Percentiles rank a stretch among this genome's conserved stretches.
These are phyloP conservation scores for Naganishia onofrii DNA, from an alignment of 768 basidiomycete species.

Conservation along the genomic window DNA sequence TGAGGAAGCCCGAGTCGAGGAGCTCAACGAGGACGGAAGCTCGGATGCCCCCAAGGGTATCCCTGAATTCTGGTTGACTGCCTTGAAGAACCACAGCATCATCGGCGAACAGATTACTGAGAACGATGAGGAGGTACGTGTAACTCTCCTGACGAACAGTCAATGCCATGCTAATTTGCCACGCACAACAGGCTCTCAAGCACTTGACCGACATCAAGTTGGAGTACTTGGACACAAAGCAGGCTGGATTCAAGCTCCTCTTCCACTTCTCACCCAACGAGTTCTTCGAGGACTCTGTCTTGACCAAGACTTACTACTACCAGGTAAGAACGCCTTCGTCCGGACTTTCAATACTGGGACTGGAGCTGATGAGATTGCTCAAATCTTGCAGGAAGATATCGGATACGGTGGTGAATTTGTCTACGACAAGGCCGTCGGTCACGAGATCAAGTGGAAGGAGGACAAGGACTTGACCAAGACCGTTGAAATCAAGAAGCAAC, in stretches of 20 bases:
- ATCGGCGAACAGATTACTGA: slow-evolving; percentile 88
- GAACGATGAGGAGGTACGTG: slow-evolving; percentile 64
- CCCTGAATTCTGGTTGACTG: slow-evolving; percentile 97
- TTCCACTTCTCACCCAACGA: slow-evolving; percentile 81
- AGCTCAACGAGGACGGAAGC: slow-evolving; percentile 46
- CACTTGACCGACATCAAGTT: slow-evolving; percentile 74
- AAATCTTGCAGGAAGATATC: slow-evolving; percentile 62
- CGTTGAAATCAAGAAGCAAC: slow-evolving; percentile 97
- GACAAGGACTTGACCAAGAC: slow-evolving; percentile 97
- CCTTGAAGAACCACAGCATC: slow-evolving; percentile 83
- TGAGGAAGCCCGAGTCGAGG: slow-evolving; percentile 52
- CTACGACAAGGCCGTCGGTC: slow-evolving; percentile 89
- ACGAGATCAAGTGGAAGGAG: slow-evolving; percentile 93
- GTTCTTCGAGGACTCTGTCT: slow-evolving; percentile 76
- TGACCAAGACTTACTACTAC: slow-evolving; percentile 94
- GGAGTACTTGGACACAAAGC: slow-evolving; percentile 64
- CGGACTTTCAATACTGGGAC: not conserved
- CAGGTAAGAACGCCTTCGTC: slow-evolving; percentile 44
- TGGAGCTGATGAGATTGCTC: no score
- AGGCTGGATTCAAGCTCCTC: slow-evolving; percentile 78
- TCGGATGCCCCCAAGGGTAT: slow-evolving; percentile 59
- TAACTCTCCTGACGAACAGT: not conserved
- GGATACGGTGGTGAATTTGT: slow-evolving; percentile 96
- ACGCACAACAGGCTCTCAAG: slow-evolving; percentile 66
- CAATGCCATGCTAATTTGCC: not conserved